phyloP scores from a whole-genome alignment of 2,329 filamentous ascomycete genomes.

The Raffaelea ambrosiae region DNA sequence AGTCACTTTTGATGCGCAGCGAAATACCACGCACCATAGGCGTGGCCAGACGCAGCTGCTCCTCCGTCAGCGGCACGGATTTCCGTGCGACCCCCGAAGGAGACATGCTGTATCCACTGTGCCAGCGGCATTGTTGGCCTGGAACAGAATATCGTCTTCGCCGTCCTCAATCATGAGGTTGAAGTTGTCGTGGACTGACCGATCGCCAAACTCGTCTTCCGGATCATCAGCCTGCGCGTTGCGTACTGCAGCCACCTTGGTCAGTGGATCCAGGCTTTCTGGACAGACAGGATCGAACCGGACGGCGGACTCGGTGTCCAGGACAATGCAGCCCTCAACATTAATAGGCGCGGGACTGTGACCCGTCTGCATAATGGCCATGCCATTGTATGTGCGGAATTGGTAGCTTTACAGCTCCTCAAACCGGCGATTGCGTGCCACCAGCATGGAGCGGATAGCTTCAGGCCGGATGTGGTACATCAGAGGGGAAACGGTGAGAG shows the following conservation, averaged over 20 bases:
- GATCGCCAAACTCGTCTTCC: slow-evolving; percentile 6
- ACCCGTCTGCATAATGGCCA: slow-evolving; percentile 14
- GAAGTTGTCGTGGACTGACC: background rate
- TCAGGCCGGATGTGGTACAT: slow-evolving; percentile 28
- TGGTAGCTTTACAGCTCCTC: no score
- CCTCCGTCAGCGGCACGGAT: slow-evolving; percentile 15
- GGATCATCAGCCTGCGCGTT: slow-evolving; percentile 5
- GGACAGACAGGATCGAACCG: slow-evolving; percentile 8
- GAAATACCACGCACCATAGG: slow-evolving; percentile 32
- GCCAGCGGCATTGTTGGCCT: no score
- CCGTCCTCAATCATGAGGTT: no score
- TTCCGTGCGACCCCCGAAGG: background rate
- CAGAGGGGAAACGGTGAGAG: slow-evolving; percentile 32
- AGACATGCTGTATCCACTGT: no score
- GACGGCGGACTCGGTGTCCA: slow-evolving; percentile 20
- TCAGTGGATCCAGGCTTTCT: slow-evolving; percentile 2
- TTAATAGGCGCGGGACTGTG: slow-evolving; percentile 6
- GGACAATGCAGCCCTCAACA: slow-evolving; percentile 21
- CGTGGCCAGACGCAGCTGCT: slow-evolving; percentile 17
- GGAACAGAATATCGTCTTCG: background rate
- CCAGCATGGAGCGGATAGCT: slow-evolving; percentile 21
- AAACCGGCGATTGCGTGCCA: no score
- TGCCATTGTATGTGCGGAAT: slow-evolving; percentile 27
- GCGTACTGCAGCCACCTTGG: slow-evolving; percentile 3
- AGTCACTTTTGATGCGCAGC: slow-evolving; percentile 33